Percentiles rank a stretch among this genome's conserved stretches.
phyloP scores from a whole-genome alignment of 352 stramenopile species.

The Phytophthora ramorum region DNA sequence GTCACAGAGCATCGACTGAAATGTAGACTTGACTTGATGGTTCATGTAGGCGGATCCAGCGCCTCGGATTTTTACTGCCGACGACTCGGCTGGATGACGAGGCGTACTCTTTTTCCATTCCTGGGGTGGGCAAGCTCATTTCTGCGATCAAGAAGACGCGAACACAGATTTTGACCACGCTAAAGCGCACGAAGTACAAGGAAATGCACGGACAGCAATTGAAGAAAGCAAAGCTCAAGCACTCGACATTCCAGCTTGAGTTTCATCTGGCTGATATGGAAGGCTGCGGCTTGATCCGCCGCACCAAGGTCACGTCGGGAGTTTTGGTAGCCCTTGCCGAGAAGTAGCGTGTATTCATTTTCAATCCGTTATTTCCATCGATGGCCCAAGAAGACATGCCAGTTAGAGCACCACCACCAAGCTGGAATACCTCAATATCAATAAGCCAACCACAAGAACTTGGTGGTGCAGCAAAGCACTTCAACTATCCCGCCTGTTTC shows the following conservation, averaged over 20 bases:
- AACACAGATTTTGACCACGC: constrained; percentile 37
- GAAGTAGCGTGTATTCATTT: constrained; percentile 9
- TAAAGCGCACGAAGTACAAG: constrained; percentile 73
- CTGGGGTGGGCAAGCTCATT: constrained; percentile 63
- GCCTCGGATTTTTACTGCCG: constrained; percentile 59
- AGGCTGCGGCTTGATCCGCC: constrained; percentile 52
- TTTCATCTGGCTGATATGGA: constrained; percentile 77
- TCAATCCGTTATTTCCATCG: no score
- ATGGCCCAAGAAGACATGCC: no score
- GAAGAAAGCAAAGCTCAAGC: constrained; percentile 64
- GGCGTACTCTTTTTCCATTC: constrained; percentile 59
- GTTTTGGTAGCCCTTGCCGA: constrained; percentile 48
- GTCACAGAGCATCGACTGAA: background rate
- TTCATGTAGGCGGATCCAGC: constrained; percentile 45
- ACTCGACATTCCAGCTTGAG: constrained; percentile 59
- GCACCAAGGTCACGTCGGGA: constrained; percentile 66
- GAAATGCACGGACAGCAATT: constrained; percentile 66
- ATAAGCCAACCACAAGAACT: background rate
- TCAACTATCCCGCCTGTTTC: background rate
- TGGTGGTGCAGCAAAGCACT: background rate
- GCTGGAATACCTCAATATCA: background rate
- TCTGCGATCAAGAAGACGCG: constrained; percentile 67
- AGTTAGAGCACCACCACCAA: background rate
- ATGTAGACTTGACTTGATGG: background rate
- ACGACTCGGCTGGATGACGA: constrained; percentile 55